A percentile compares a stretch with the other conserved stretches of the same genome.
Conservation (phyloP, 2,329 filamentous ascomycete genomes). For the Botryotinia convoluta region DNA sequence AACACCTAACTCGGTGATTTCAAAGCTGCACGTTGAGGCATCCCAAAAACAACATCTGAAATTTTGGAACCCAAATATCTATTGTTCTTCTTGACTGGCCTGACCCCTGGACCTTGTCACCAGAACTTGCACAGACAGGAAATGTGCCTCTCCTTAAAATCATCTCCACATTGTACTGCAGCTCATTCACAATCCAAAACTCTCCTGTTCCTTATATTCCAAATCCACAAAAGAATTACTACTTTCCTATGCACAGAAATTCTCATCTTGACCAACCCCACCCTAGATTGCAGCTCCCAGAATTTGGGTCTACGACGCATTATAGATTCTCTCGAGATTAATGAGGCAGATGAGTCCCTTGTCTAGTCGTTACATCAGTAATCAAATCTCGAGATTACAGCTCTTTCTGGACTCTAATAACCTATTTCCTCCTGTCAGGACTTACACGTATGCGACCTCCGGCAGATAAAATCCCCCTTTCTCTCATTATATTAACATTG, state of each 20-base stretch:
- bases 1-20: neutral
- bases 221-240: constrained; percentile 3
- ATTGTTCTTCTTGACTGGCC: neutral
- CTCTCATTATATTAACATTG: constrained; percentile 14
- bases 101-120: neutral
- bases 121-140: constrained; percentile 4
- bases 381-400: neutral
- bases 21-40: neutral
- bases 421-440: neutral
- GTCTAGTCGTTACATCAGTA: neutral
- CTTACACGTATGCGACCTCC: neutral
- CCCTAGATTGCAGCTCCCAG: neutral
- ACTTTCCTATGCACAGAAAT: neutral
- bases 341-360: neutral
- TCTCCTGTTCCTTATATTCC: neutral
- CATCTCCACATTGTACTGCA: constrained; percentile 12
- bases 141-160: constrained; percentile 1
- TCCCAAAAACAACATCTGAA: neutral
- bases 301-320: neutral
- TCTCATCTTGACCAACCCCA: neutral
- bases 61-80: neutral
- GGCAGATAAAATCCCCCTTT: neutral
- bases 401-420: neutral
- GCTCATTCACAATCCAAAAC: neutral
- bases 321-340: neutral